A percentile compares a stretch with the other conserved stretches of the same genome.
Conservation (phyloP, 805 yeast species). For the Wickerhamomyces xylosicus region DNA sequence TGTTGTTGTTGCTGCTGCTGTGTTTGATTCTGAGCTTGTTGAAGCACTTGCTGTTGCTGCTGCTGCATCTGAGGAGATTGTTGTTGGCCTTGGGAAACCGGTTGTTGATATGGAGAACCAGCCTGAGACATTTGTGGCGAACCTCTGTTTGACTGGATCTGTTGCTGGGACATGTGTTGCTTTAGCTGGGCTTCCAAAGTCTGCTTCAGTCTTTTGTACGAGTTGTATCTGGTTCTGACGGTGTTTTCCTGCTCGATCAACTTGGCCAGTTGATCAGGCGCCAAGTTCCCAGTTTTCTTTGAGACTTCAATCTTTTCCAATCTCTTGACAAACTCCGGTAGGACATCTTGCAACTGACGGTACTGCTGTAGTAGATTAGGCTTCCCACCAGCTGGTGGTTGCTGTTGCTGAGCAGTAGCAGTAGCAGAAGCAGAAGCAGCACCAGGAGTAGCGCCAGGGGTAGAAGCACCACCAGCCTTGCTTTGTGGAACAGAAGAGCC, state of each 20-base stretch:
- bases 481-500: not conserved
- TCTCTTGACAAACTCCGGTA: conserved; percentile 39
- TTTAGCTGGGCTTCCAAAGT: conserved; percentile 13
- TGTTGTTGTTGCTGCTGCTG: conserved; percentile 7
- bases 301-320: conserved; percentile 40
- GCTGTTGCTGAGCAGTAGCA: conserved; percentile 2
- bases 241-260: conserved; percentile 40
- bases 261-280: conserved; percentile 33
- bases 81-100: conserved; percentile 7
- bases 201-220: conserved; percentile 39
- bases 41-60: conserved; percentile 9
- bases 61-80: conserved; percentile 13
- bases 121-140: conserved; percentile 2
- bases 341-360: conserved; percentile 33
- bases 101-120: not conserved
- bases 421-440: no score
- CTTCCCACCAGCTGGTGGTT: conserved; percentile 5
- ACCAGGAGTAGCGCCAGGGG: conserved; percentile 3
- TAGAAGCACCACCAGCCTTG: conserved; percentile 1
- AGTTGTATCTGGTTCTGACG: conserved; percentile 34
- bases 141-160: not conserved
- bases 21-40: conserved; percentile 6
- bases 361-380: conserved; percentile 21
- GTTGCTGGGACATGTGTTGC: conserved; percentile 5
- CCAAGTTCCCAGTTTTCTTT: conserved; percentile 31